Base-by-base conservation (phyloP, 2,329 filamentous ascomycete species). In the Stachybotrys elegans region DNA sequence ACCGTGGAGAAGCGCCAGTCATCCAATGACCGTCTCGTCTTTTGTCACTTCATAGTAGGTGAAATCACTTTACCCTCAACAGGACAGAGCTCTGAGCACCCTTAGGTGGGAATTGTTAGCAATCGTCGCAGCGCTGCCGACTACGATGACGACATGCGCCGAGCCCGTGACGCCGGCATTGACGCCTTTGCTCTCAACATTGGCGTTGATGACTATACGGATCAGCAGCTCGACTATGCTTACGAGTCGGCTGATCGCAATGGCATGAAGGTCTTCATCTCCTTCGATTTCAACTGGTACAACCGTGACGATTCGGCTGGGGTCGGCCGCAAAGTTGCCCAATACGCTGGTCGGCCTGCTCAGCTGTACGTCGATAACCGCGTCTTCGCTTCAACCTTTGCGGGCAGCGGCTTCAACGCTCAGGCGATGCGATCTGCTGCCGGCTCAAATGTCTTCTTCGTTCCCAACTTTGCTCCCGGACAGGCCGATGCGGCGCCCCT, bases 251-350 rank as follows among this genome's bases (percentile, higher is more conserved):
- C 74, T 4, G 63, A 66, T 9, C 61, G 60, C 7, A 66, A 67
- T 22, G 63, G 60, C 38, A 74, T 79, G 66, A 75, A 76, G 43
- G 71, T 77, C 13, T 77, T 79, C 43, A 69, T 79, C 48, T 78
- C 75, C 1, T 79, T 79, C 48, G 76, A 79, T 59, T 78, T 76
- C 55, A 75, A 75, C 60, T 70, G 70, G 67, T 73, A 65, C 58
- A 52, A 54, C 9, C 42, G 45, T 6, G 46, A 53, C 11, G 57
- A 72, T 34, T 65, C 66, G 2, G 57, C 56, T 7, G 60, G 58
- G 12, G 67, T 73, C 16, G 73, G 71, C 2, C 53, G 60, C 36
- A 72, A 71, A 52, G 64, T 78, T 44, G 66, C 64, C 12, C 58
- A 70, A 45, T 79, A 75, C 45, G 67, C 61, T 3, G 55, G 53